These are phyloP conservation scores for Amanita pseudoporphyria DNA, from an alignment of 768 basidiomycete species.

Conservation along the genomic window DNA sequence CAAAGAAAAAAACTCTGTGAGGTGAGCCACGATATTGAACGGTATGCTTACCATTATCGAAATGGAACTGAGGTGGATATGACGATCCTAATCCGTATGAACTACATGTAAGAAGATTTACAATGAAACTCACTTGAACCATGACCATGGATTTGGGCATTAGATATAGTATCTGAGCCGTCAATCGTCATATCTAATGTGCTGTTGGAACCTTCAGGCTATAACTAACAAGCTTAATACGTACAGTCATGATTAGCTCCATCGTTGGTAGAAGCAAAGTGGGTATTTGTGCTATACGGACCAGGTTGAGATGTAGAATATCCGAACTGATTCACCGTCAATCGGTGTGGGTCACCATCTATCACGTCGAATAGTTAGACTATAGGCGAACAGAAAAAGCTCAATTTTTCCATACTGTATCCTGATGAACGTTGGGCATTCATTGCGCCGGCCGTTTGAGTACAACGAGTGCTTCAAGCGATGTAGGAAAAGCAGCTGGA, in stretches of 20 bases:
- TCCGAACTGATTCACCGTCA: background rate
- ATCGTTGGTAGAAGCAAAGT: background rate
- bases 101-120: background rate
- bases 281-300: background rate
- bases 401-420: background rate
- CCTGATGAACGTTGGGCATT: background rate
- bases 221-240: background rate
- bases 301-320: background rate
- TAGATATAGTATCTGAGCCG: background rate
- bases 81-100: background rate
- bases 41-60: background rate
- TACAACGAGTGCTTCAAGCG: background rate
- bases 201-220: background rate
- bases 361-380: background rate
- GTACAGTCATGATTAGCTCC: background rate
- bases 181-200: background rate
- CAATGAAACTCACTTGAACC: background rate
- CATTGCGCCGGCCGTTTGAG: background rate
- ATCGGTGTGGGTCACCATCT: background rate
- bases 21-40: background rate
- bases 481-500: background rate
- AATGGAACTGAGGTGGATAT: background rate
- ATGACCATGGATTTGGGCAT: background rate
- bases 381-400: no score
- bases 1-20: background rate